phyloP scores from a whole-genome alignment of 2,329 filamentous ascomycete species.

The Sphaerostilbella broomeana region DNA sequence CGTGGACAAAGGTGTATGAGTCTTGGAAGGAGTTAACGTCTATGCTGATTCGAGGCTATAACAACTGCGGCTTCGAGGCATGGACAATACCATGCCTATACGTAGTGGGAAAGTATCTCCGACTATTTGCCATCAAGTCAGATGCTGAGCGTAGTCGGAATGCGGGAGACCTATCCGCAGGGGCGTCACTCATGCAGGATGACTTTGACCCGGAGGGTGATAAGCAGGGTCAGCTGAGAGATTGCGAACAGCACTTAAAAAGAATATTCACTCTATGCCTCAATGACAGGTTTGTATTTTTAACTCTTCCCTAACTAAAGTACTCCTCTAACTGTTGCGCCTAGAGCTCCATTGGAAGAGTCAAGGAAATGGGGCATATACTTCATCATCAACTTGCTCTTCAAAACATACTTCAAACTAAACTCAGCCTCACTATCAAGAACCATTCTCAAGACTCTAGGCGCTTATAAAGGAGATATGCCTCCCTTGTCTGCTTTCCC shows the following conservation, averaged over 20 bases:
- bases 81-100: conserved; percentile 95
- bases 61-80: conserved; percentile 65
- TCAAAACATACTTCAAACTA: conserved; percentile 97
- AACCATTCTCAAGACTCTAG: conserved; percentile 78
- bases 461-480: conserved; percentile 72
- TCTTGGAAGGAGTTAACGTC: conserved; percentile 82
- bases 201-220: conserved; percentile 72
- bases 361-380: conserved; percentile 98
- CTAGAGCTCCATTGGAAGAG: conserved; percentile 72
- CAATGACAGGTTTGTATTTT: conserved; percentile 65
- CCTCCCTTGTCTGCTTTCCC: conserved; percentile 75
- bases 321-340: conserved; percentile 4
- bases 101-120: conserved; percentile 75
- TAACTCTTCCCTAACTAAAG: background rate
- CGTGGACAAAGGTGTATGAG: conserved; percentile 79
- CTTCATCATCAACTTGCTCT: conserved; percentile 86
- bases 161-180: conserved; percentile 30
- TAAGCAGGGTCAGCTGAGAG: conserved; percentile 80
- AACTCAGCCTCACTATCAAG: conserved; percentile 85
- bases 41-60: conserved; percentile 73
- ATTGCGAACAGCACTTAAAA: conserved; percentile 85
- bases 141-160: conserved; percentile 58
- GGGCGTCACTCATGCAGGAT: conserved; percentile 57
- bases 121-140: conserved; percentile 83
- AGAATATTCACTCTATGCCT: conserved; percentile 86